phyloP scores from a whole-genome alignment of 495 filamentous ascomycete genomes.

The Halenospora varia region DNA sequence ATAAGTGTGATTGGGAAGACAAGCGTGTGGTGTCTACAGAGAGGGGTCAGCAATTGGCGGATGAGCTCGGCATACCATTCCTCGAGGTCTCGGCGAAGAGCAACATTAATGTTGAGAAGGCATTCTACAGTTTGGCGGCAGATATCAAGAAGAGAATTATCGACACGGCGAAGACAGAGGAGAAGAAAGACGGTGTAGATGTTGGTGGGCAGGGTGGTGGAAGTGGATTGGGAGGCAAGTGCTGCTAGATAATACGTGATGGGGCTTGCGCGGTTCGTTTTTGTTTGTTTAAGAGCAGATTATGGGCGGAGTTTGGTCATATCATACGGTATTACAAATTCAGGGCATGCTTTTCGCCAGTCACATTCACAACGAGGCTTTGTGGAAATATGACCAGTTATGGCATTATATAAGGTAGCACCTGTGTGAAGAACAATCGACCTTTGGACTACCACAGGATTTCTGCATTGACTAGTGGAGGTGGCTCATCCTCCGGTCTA shows the following conservation, averaged over 20 bases:
- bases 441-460: conserved; percentile 41
- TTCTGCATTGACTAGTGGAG: conserved; percentile 37
- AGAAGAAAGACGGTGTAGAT: conserved; percentile 59
- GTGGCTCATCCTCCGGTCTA: conserved; percentile 19
- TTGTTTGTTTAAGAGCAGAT: conserved; percentile 24
- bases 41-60: conserved; percentile 86
- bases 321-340: conserved; percentile 27
- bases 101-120: conserved; percentile 99
- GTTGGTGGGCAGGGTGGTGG: conserved; percentile 60
- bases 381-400: not conserved
- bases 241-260: conserved; percentile 58
- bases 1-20: conserved; percentile 99
- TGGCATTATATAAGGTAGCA: not conserved
- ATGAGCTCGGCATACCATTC: conserved; percentile 97
- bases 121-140: conserved; percentile 89
- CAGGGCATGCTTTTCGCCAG: conserved; percentile 12
- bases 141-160: conserved; percentile 97
- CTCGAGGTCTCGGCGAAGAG: conserved; percentile 97
- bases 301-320: conserved; percentile 29
- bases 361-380: not conserved
- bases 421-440: not conserved
- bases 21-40: conserved; percentile 92
- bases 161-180: conserved; percentile 78
- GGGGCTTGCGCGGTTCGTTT: conserved; percentile 3
- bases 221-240: conserved; percentile 68